A percentile compares a stretch with the other conserved stretches of the same genome.
Conservation (phyloP, 345 rosid genomes). For the Turnera subulata region DNA sequence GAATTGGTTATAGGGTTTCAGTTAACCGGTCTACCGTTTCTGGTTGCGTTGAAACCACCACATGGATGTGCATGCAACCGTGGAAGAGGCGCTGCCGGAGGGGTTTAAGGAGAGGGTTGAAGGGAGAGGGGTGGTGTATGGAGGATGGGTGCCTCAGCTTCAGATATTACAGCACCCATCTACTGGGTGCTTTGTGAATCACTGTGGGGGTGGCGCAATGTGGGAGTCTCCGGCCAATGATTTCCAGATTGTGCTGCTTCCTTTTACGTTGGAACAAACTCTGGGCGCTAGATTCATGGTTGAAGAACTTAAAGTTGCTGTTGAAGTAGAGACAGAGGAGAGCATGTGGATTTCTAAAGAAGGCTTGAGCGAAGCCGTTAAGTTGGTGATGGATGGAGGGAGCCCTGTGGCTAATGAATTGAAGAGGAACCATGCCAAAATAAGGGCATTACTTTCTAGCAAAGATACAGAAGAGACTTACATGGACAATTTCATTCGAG, state of each 20-base stretch:
- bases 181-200: constrained; percentile 38
- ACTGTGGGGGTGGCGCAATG: constrained; percentile 23
- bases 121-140: constrained; percentile 28
- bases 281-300: not conserved
- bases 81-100: not conserved
- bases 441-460: too few species aligned
- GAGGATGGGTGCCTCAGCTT: constrained; percentile 40
- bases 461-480: too few species aligned
- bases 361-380: too few species aligned
- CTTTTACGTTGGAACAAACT: not conserved
- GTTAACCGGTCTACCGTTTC: not conserved
- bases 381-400: too few species aligned
- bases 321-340: not conserved
- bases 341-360: not conserved
- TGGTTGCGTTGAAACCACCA: not conserved
- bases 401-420: too few species aligned
- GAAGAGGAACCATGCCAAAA: too few species aligned
- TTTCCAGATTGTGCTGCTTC: not conserved
- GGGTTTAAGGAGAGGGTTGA: not conserved
- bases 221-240: not conserved
- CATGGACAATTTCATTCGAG: too few species aligned
- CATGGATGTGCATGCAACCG: not conserved
- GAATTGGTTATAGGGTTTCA: not conserved
- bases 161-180: constrained; percentile 30
- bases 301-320: not conserved